A percentile compares a stretch with the other conserved stretches of the same genome.
Evolutionary conservation across 2,329 filamentous ascomycete genomes (phyloP).

Genomic region (Neobulgaria alba): DNA sequence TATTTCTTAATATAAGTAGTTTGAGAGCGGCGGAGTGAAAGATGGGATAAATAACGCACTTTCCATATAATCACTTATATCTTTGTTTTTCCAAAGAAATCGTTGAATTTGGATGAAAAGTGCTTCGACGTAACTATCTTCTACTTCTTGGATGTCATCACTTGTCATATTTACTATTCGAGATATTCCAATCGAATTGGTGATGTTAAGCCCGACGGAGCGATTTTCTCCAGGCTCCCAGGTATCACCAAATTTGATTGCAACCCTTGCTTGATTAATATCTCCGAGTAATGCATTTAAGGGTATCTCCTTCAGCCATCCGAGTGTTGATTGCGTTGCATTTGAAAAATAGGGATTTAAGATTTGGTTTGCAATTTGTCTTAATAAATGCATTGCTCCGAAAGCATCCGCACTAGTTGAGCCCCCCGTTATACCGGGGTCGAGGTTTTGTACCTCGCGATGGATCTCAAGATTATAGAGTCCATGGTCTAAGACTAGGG

Average conservation of each 20-base stretch:
- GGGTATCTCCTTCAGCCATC: neutral
- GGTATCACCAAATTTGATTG: slow-evolving; percentile 3
- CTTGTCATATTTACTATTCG: slow-evolving; percentile 8
- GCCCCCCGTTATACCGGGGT: neutral
- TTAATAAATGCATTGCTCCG: neutral
- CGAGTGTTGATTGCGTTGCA: slow-evolving; percentile 1
- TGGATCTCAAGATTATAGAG: slow-evolving; percentile 8
- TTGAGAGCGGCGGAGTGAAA: too few relatives aligned
- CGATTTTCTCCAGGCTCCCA: slow-evolving; percentile 1
- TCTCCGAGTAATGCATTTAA: neutral
- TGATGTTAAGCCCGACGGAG: slow-evolving; percentile 1
- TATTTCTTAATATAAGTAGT: too few relatives aligned
- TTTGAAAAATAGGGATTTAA: slow-evolving; percentile 2
- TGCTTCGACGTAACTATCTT: neutral
- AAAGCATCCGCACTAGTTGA: neutral
- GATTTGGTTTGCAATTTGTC: neutral
- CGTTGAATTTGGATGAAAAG: neutral
- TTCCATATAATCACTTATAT: too few relatives aligned
- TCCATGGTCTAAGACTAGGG: slow-evolving; percentile 11
- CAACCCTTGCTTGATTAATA: slow-evolving; percentile 1
- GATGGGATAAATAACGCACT: too few relatives aligned
- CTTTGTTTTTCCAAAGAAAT: too few relatives aligned
- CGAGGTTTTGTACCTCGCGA: neutral
- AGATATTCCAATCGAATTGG: slow-evolving; percentile 1
- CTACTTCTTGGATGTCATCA: slow-evolving; percentile 5